Base-by-base conservation (phyloP, 768 basidiomycete species). In the Tricholoma matsutake region DNA sequence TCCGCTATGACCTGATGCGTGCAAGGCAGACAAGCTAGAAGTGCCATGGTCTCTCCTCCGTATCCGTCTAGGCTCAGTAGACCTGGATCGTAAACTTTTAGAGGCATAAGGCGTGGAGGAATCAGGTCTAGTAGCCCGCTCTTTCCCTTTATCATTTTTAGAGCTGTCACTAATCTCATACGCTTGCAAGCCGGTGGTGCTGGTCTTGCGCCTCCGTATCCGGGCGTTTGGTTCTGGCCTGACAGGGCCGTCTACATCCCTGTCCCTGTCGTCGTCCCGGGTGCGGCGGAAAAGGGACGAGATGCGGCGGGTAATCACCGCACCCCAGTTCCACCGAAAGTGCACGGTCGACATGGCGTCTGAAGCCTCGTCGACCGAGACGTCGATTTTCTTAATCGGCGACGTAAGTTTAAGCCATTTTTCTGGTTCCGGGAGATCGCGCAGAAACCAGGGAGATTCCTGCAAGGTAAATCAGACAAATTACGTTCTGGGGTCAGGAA, bases 351-450 rank as follows among this genome's bases (percentile, higher is more conserved):
- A 85, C 81, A 92, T 85, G 20, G 89, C 95, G 31, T 84, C 85
- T 16, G 82, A 81, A 3, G 92, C 86, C 63, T 97, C 96, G 49
- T 83, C 83, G n/a, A 84, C 82, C 0, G 91, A 87, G 22, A 96
- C 86, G 47, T 73, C 64, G 60, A 82, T 80, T 60, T 71, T 73
- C 29, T 71, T 68, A 18, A 65, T 68, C 22, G 22, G 76, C 11
- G 74, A 74, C 1, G 79, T 80, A 45, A 75, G 70, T 7, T 69
- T 58, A 6, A 95, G 81, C 96, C 96, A 97, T 29, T 80, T 75
- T 0, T 82, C 74, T 0, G 87, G 84, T 59, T 91, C 81, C 5
- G 79, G 71, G 13, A 96, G 78, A 69, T 90, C 94, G 31, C 76
- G 78, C 28, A 86, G 72, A 62, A 93, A 82, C 90, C 91, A 94